Conservation (phyloP, 257 asterid species). For the Solanum virginianum region DNA sequence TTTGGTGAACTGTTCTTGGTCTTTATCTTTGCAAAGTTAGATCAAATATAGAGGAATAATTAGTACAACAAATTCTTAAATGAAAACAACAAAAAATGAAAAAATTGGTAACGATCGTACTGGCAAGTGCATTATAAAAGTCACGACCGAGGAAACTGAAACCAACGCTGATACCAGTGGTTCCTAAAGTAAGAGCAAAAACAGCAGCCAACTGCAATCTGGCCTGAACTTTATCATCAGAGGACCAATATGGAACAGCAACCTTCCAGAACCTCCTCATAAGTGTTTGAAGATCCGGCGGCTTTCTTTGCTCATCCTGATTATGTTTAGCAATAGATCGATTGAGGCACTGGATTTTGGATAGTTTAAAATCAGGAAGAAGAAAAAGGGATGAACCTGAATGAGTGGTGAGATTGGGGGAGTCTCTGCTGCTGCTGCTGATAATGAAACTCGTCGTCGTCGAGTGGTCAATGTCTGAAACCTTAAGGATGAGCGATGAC, state of each 20-base stretch:
- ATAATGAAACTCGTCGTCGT: neutral
- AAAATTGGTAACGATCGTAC: constrained; percentile 24
- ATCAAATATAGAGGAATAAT: neutral
- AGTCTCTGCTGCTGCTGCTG: neutral
- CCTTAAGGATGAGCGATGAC: neutral
- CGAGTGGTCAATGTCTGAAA: neutral
- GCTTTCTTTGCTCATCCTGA: constrained; percentile 25
- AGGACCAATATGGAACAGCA: constrained; percentile 89
- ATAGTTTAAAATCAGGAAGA: neutral
- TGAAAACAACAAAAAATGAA: neutral
- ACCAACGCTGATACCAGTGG: constrained; percentile 87
- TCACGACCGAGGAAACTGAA: constrained; percentile 90
- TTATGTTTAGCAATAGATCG: neutral
- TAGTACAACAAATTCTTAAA: neutral
- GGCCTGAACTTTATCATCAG: constrained; percentile 65
- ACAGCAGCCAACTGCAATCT: constrained; percentile 67
- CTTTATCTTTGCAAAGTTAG: constrained; percentile 47
- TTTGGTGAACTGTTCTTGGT: constrained; percentile 74
- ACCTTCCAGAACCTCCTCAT: constrained; percentile 66
- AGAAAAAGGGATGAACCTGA: neutral
- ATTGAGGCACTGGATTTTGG: neutral
- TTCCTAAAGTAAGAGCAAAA: constrained; percentile 83
- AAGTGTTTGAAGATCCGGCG: constrained; percentile 39
- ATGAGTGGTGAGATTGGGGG: neutral
- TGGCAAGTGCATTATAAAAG: constrained; percentile 84